Evolutionary conservation across 495 filamentous ascomycete genomes (phyloP).

Genomic region (Aspergillus wentii): DNA sequence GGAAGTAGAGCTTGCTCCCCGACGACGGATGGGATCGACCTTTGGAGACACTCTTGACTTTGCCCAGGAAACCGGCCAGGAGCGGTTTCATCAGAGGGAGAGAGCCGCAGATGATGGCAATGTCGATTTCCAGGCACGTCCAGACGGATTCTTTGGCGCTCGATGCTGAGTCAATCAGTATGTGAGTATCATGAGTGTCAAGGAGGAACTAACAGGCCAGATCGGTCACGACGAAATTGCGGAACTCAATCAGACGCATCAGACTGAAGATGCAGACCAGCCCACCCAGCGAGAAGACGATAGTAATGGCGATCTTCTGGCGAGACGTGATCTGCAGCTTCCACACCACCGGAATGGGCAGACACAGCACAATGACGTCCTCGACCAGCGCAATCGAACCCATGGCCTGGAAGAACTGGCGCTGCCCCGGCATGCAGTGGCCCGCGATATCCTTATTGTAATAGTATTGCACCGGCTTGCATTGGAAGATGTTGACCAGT

Average conservation of each 20-base stretch:
- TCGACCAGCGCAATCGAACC: conserved; percentile 20
- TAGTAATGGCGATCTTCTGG: conserved; percentile 21
- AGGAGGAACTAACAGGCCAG: conserved; percentile 11
- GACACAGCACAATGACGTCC: conserved; percentile 27
- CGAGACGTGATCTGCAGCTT: conserved; percentile 10
- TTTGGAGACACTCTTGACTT: conserved; percentile 6
- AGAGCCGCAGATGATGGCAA: conserved; percentile 41
- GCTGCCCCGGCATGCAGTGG: conserved; percentile 19
- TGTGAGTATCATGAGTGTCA: background rate
- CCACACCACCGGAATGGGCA: conserved; percentile 31
- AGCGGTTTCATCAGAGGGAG: conserved; percentile 29
- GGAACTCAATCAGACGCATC: conserved; percentile 16
- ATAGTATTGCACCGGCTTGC: conserved; percentile 20
- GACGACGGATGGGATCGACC: conserved; percentile 5
- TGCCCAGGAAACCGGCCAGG: conserved; percentile 7
- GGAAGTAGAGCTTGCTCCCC: no score
- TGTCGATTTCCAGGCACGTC: conserved; percentile 41
- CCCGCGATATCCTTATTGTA: conserved; percentile 18
- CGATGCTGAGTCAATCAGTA: conserved; percentile 4
- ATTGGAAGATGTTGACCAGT: conserved; percentile 21
- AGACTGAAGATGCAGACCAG: conserved; percentile 23
- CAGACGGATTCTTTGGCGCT: conserved; percentile 38
- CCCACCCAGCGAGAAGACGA: conserved; percentile 19
- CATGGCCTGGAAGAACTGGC: conserved; percentile 13
- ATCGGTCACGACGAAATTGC: conserved; percentile 12